phyloP scores from a whole-genome alignment of 345 rosid genomes.

The Citrus medica region DNA sequence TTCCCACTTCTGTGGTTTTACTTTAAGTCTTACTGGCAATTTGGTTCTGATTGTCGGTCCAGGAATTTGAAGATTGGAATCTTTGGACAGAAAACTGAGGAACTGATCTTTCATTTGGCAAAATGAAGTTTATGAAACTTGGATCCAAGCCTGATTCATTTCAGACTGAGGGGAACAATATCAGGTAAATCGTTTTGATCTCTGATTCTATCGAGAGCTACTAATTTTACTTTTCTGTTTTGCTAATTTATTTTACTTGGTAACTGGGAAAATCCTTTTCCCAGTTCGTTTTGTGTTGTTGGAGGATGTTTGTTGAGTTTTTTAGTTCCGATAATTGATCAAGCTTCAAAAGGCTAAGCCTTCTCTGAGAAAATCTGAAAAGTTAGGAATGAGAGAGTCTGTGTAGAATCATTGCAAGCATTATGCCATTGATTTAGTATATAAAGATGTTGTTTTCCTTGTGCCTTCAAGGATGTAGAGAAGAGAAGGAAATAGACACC shows the following conservation, averaged over 20 bases:
- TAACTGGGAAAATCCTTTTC: neutral
- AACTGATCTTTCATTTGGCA: slow-evolving; percentile 14
- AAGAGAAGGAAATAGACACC: neutral
- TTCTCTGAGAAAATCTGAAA: neutral
- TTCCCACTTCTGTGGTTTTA: slow-evolving; percentile 8
- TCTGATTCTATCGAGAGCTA: neutral
- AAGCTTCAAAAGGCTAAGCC: neutral
- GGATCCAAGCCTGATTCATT: slow-evolving; percentile 89
- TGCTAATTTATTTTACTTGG: neutral
- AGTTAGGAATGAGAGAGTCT: neutral
- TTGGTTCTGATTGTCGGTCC: slow-evolving; percentile 12
- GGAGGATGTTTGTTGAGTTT: neutral
- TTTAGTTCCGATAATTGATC: neutral
- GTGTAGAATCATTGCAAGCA: neutral
- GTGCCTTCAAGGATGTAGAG: neutral
- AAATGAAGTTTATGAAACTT: slow-evolving; percentile 92
- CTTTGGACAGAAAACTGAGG: slow-evolving; percentile 4
- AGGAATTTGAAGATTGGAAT: slow-evolving; percentile 8
- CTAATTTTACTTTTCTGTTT: neutral
- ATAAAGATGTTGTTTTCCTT: neutral
- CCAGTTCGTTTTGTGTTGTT: slow-evolving; percentile 1
- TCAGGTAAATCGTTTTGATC: slow-evolving; percentile 48
- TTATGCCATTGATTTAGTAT: neutral
- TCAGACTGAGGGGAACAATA: slow-evolving; percentile 54
- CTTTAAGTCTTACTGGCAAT: slow-evolving; percentile 1